A percentile compares a stretch with the other conserved stretches of the same genome.
Conservation (phyloP, 345 rosid genomes). For the Boechera divaricarpa region DNA sequence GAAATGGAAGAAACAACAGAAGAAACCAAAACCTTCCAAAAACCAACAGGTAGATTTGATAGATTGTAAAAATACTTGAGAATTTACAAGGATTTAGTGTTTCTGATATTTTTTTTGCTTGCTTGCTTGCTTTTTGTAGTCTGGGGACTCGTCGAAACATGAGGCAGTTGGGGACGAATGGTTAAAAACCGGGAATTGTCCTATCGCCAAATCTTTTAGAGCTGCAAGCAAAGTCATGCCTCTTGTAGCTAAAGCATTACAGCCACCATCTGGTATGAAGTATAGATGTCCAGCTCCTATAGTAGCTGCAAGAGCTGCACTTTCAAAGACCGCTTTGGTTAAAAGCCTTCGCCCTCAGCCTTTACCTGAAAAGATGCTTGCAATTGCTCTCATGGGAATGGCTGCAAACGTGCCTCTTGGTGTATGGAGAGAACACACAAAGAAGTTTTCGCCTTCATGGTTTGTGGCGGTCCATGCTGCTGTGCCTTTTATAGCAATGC, state of each 20-base stretch:
- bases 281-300: constrained; percentile 79
- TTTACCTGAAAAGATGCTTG: constrained; percentile 81
- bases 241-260: constrained; percentile 66
- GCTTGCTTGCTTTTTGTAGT: constrained; percentile 47
- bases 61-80: not conserved
- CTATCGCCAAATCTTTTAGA: constrained; percentile 85
- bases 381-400: constrained; percentile 83
- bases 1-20: constrained; percentile 69
- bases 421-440: constrained; percentile 86
- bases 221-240: constrained; percentile 78
- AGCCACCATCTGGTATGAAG: constrained; percentile 69
- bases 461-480: constrained; percentile 90
- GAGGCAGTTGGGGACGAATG: constrained; percentile 80
- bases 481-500: constrained; percentile 94
- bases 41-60: constrained; percentile 61
- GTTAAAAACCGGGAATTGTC: constrained; percentile 83
- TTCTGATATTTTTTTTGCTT: constrained; percentile 6
- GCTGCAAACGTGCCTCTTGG: constrained; percentile 86
- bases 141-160: constrained; percentile 59
- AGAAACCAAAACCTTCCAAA: constrained; percentile 59
- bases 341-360: constrained; percentile 86
- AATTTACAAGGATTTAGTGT: not conserved
- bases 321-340: constrained; percentile 73
- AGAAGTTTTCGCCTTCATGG: constrained; percentile 81
- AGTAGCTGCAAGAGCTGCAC: constrained; percentile 85